Percentiles rank a stretch among this genome's conserved stretches.
These are phyloP conservation scores for Mycosphaerelloides madeirae DNA, from an alignment of 2,329 filamentous ascomycete genomes.

Conservation along the genomic window DNA sequence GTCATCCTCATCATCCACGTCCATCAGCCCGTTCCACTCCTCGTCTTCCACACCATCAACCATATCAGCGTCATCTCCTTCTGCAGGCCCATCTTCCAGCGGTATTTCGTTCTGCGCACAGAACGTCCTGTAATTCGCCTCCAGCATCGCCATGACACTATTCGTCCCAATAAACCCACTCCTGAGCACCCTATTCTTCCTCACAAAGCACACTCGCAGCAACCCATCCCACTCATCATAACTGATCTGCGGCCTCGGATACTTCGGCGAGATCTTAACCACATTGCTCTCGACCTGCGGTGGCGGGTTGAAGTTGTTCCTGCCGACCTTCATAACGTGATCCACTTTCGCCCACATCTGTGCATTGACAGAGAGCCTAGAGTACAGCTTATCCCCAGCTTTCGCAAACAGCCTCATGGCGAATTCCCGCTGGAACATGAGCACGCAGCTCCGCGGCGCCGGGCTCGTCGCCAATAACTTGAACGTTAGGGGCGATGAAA, in stretches of 20 bases:
- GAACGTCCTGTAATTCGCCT: constrained; percentile 84
- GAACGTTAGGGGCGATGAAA: constrained; percentile 88
- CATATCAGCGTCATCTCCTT: constrained; percentile 41
- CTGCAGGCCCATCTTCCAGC: constrained; percentile 61
- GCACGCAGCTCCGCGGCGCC: constrained; percentile 75
- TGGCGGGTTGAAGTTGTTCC: constrained; percentile 94
- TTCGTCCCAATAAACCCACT: constrained; percentile 75
- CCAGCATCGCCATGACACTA: constrained; percentile 75
- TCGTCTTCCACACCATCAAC: constrained; percentile 36
- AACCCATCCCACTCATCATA: constrained; percentile 96
- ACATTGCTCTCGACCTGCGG: constrained; percentile 89
- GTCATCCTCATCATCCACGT: constrained; percentile 62
- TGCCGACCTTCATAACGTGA: constrained; percentile 84
- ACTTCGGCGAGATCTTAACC: constrained; percentile 83
- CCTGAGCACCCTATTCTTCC: constrained; percentile 87
- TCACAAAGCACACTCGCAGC: constrained; percentile 72
- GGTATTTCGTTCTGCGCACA: constrained; percentile 80
- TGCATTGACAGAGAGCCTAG: constrained; percentile 82
- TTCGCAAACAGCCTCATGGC: constrained; percentile 83
- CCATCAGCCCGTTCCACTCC: constrained; percentile 47
- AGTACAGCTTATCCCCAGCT: constrained; percentile 84
- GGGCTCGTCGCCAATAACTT: constrained; percentile 77
- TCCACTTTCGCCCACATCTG: constrained; percentile 81
- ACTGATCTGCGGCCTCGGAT: constrained; percentile 76
- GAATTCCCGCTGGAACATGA: constrained; percentile 97